Percentiles rank a stretch among this genome's conserved stretches.
Evolutionary conservation across 2,329 filamentous ascomycete genomes (phyloP).

Genomic region (Aquanectria penicillioides): DNA sequence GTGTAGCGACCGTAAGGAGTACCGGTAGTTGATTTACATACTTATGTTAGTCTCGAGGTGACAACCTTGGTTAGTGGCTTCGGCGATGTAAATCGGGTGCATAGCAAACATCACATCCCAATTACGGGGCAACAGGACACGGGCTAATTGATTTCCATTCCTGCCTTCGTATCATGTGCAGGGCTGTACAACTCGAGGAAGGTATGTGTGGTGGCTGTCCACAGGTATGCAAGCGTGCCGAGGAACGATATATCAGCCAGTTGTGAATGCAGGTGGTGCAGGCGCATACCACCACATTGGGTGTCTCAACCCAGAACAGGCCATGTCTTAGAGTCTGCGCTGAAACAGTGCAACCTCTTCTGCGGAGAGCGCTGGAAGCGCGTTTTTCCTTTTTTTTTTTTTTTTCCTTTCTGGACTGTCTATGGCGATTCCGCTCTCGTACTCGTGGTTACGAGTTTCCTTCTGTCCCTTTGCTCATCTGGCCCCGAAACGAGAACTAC

Average conservation of each 20-base stretch:
- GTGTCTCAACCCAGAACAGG: constrained; percentile 2
- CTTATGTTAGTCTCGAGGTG: constrained; percentile 5
- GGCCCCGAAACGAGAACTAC: not conserved
- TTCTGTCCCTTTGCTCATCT: not conserved
- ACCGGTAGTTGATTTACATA: not conserved
- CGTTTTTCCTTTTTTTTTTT: no score
- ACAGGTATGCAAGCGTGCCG: constrained; percentile 5
- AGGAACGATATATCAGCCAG: constrained; percentile 13
- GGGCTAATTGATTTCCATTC: constrained; percentile 24
- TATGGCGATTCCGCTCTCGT: not conserved
- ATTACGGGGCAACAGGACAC: constrained; percentile 17
- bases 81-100: not conserved
- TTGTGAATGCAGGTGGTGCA: constrained; percentile 5
- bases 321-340: constrained; percentile 17
- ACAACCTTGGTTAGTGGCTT: not conserved
- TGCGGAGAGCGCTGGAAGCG: not conserved
- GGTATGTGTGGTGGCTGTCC: not conserved
- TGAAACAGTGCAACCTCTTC: constrained; percentile 15
- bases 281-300: not conserved
- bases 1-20: not conserved
- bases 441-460: not conserved
- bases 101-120: constrained; percentile 28
- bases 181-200: not conserved
- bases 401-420: no score
- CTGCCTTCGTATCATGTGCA: constrained; percentile 14